Evolutionary conservation across 495 filamentous ascomycete genomes (phyloP), one percentile per base, ranked within the genome.

Genomic region (Podospora tetraspora): DNA sequence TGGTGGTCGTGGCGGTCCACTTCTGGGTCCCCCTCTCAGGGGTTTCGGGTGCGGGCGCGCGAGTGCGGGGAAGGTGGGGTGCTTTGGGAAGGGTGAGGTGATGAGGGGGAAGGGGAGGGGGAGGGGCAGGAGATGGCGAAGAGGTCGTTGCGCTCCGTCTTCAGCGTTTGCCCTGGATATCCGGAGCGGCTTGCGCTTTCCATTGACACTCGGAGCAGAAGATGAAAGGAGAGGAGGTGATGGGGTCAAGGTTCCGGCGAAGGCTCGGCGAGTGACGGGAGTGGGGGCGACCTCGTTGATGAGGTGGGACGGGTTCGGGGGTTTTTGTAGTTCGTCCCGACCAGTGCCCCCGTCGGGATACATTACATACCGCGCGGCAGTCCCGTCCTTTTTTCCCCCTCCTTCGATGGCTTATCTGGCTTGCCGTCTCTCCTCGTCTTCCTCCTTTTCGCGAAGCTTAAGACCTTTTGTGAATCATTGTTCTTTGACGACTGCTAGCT

Each of bases 301-400:
- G 37, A 27, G 59, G 25, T 61, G 27, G 23, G 57, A 23, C 10
- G 29, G 22, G 59, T 30, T 61, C 59, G 59, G 59, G 59, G 59
- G 59, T 61, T 61, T 61, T 61, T 61, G 29, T 61, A 61, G 59
- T 61, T 61, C 24, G 59, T 19, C 29, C 59, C 59, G 29, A 43
- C 13, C 27, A 43, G 34, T 23, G 22, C 58, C 27, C 27, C 2
- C 1, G 59, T 52, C 43, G 43, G 19, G 43, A 30, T 61, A 10
- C 32, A 34, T 34, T 27, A 34, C 32, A 34, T 34, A 52, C 43
- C 43, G 43, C 43, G 43, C 43, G 43, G 43, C 43, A 52, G 43
- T 52, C 43, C 43, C 43, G 43, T 52, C 43, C 43, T 19, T 52
- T 52, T 8, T 52, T 52, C 2, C 43, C 43, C 43, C 19, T n/a